A percentile compares a stretch with the other conserved stretches of the same genome.
These are phyloP conservation scores for Eutrema yunnanense DNA, from an alignment of 345 rosid species.

Conservation along the genomic window DNA sequence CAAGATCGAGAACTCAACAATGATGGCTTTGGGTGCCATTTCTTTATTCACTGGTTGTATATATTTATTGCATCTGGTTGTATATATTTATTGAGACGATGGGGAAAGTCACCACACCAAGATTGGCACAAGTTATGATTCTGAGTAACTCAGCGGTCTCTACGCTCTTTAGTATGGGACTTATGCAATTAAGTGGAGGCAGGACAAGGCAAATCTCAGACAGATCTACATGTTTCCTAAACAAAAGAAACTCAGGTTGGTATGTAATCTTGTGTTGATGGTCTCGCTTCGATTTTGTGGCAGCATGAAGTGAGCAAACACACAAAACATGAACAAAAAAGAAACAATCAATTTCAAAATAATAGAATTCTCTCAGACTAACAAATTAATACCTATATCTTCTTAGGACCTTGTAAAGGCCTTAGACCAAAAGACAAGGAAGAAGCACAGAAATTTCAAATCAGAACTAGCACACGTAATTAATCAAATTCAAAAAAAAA, in stretches of 20 bases:
- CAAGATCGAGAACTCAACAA: conserved; percentile 61
- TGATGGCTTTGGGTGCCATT: conserved; percentile 56
- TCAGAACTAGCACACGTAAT: neutral
- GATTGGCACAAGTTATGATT: conserved; percentile 70
- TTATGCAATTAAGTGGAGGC: neutral
- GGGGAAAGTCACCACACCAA: conserved; percentile 90
- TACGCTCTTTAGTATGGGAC: neutral
- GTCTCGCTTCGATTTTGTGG: conserved; percentile 21
- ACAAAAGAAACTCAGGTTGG: neutral
- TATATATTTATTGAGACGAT: conserved; percentile 68
- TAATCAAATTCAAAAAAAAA: too few relatives aligned
- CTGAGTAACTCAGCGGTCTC: conserved; percentile 8
- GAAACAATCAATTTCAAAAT: neutral
- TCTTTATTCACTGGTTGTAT: conserved; percentile 69
- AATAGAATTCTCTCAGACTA: neutral
- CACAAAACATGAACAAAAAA: neutral
- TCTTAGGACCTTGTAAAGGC: neutral
- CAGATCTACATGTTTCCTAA: neutral
- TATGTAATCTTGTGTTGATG: neutral
- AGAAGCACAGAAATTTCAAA: conserved; percentile 34
- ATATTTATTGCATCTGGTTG: conserved; percentile 75
- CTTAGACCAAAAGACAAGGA: too few relatives aligned
- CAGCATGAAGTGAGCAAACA: conserved; percentile 13
- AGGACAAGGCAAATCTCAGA: neutral
- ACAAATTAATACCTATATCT: too few relatives aligned